Base-by-base conservation (phyloP, 2,329 filamentous ascomycete species). In the Hypoxylon sp. region DNA sequence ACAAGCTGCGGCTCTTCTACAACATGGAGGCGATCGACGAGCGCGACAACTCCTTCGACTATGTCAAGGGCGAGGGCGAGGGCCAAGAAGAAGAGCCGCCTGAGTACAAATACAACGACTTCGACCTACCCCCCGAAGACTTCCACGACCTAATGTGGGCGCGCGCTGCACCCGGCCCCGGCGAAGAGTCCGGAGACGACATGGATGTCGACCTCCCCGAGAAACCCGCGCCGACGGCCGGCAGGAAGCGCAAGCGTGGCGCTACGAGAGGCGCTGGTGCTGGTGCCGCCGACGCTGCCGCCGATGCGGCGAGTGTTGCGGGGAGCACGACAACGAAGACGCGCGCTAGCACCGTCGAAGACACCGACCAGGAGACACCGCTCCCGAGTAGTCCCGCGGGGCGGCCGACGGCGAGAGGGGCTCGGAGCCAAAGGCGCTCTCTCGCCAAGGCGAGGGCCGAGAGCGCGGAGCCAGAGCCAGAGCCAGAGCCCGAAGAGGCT, bases 1-100 rank as follows among this genome's bases (percentile, higher is more conserved):
- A 88, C 73, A 98, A 98, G 80, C 86, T 99, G 10, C 83, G 87
- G 33, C 89, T 89, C 35, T 88, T 96, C 69, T 99, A 97, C 82
- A 93, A 97, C 80, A 87, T 98, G 31, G 88, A 92, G 53, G 87
- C 91, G 44, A 91, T 98, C 65, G 94, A 98, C 80, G 93, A 97
- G 78, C 90, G 94, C 74, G 95, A 93, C 78, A 86, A 91, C 77
- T 83, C 84, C 70, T 81, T 83, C 68, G 82, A 84, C 53, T 85
- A 86, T 67, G 64, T 71, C 2, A 65, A 46, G 51, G 65, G 67
- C 17, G 65, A 68, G 1, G 70, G 65, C 13, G 67, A 70, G 0
- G 73, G 70, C 33, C 68, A 58, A 11, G 73, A 74, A 24, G 72
- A 75, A 46, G 72, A 75, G 42, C 65, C 85, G 33, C 84, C 86